phyloP scores from a whole-genome alignment of 768 basidiomycete genomes.

The Lyophyllum atratum region DNA sequence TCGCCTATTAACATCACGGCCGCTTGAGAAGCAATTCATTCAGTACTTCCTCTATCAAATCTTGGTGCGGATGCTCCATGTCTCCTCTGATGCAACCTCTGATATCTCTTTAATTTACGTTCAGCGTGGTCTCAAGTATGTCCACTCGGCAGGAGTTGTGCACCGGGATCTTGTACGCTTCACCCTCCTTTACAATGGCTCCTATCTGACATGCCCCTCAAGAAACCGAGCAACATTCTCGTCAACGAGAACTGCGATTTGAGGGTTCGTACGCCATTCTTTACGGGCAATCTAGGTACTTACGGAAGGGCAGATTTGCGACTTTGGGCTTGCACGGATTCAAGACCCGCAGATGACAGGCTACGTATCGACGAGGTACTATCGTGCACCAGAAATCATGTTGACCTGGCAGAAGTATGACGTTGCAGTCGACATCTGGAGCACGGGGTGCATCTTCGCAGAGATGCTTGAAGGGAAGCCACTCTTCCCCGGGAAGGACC shows the following conservation, averaged over 20 bases:
- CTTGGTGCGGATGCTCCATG: constrained; percentile 54
- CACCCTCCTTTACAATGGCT: neutral
- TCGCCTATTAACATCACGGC: constrained; percentile 92
- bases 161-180: constrained; percentile 87
- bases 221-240: constrained; percentile 99
- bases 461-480: constrained; percentile 99
- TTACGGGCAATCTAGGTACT: constrained; percentile 7
- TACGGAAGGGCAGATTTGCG: constrained; percentile 74
- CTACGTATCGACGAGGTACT: constrained; percentile 98
- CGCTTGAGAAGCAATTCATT: constrained; percentile 99
- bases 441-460: constrained; percentile 98
- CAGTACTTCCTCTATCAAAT: constrained; percentile 99
- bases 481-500: constrained; percentile 98
- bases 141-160: constrained; percentile 98
- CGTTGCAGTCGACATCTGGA: constrained; percentile 99
- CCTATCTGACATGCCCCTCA: neutral
- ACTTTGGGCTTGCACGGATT: constrained; percentile 97
- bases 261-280: constrained; percentile 56
- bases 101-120: neutral
- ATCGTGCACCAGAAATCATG: constrained; percentile 99
- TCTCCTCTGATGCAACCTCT: constrained; percentile 3
- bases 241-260: constrained; percentile 99
- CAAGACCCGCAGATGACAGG: constrained; percentile 99
- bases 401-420: constrained; percentile 99
- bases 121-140: constrained; percentile 98